Conservation (phyloP, 192 early-diverging fungal species). For the Rhizoclosmatium sp. region DNA sequence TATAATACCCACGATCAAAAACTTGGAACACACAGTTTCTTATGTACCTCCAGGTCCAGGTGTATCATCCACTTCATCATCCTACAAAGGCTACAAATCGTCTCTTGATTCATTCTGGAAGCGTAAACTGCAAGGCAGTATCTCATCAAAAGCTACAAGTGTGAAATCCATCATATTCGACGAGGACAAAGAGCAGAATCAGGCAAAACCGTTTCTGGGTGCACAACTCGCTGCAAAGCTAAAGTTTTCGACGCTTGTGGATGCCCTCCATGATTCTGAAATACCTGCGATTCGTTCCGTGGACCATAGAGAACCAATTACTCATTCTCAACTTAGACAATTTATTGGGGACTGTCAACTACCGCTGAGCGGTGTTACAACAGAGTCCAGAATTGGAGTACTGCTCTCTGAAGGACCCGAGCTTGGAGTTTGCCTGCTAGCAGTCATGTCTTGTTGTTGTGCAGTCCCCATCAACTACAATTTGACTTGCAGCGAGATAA, state of each 20-base stretch:
- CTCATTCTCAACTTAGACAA: neutral
- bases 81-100: too few species aligned
- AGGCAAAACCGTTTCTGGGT: too few species aligned
- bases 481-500: conserved; percentile 40
- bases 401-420: conserved; percentile 5
- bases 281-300: neutral
- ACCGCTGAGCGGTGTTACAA: neutral
- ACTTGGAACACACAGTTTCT: neutral
- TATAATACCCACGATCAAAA: neutral
- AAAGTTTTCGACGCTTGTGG: neutral
- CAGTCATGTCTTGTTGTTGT: conserved; percentile 40
- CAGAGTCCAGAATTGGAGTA: neutral
- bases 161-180: too few species aligned
- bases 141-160: too few species aligned
- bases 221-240: neutral
- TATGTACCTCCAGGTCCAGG: neutral
- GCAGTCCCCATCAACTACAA: conserved; percentile 44
- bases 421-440: conserved; percentile 35
- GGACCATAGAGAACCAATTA: neutral
- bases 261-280: neutral
- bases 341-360: neutral
- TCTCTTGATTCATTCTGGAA: too few species aligned
- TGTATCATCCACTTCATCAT: too few species aligned
- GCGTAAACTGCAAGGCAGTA: too few species aligned
- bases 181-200: too few species aligned